Evolutionary conservation across 2,329 filamentous ascomycete genomes (phyloP).

Genomic region (Diplodia scrobiculata): DNA sequence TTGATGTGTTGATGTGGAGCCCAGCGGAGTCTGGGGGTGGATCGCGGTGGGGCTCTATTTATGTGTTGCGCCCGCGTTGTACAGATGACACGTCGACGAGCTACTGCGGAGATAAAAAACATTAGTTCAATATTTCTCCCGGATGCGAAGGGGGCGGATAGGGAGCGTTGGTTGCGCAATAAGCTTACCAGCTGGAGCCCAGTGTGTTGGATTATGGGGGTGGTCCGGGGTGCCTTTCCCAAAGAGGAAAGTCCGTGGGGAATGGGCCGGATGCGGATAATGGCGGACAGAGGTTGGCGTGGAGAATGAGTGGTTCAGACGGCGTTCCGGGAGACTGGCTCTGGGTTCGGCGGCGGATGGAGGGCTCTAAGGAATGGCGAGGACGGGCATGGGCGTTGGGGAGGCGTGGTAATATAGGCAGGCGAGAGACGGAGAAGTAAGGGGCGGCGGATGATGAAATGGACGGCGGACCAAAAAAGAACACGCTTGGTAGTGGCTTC

Average conservation of each 20-base stretch:
- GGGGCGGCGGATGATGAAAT: conserved; percentile 10
- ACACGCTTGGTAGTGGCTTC: not conserved
- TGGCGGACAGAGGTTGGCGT: not conserved
- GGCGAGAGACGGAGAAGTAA: not conserved
- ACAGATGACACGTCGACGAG: conserved; percentile 1
- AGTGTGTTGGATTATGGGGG: not conserved
- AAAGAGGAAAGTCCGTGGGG: conserved; percentile 12
- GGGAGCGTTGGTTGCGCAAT: conserved; percentile 13
- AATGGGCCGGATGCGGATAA: conserved; percentile 10
- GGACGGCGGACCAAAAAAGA: not conserved
- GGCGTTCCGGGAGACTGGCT: not conserved
- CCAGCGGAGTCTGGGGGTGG: not conserved
- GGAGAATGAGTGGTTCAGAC: not conserved
- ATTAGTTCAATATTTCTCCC: conserved; percentile 11
- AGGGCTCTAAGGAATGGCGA: not conserved
- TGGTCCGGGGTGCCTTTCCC: conserved; percentile 14
- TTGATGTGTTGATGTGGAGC: not conserved
- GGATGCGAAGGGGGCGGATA: conserved; percentile 9
- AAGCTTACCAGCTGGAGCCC: conserved; percentile 15
- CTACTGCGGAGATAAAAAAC: not conserved
- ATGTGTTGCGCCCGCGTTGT: not conserved
- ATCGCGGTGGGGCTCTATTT: conserved; percentile 1
- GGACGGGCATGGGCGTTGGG: not conserved
- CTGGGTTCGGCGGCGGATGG: too few relatives aligned
- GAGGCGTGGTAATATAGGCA: not conserved